Evolutionary conservation across 306 rosid genomes (phyloP).

Genomic region (Trifolium repens): DNA sequence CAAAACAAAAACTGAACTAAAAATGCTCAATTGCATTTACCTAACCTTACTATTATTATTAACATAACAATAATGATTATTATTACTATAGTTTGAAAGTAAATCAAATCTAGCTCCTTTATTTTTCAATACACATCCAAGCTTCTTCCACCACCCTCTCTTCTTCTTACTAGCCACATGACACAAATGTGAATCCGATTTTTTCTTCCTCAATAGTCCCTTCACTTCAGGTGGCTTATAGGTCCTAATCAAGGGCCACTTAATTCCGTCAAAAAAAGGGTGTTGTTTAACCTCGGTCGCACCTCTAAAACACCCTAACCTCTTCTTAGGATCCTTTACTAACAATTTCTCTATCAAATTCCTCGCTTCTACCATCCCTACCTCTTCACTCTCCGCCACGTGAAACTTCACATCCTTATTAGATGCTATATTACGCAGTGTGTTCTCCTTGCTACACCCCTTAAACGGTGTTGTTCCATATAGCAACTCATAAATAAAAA

Average conservation of each 20-base stretch:
- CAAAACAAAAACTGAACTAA: not conserved
- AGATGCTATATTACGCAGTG: slow-evolving; percentile 75
- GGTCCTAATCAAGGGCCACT: slow-evolving; percentile 81
- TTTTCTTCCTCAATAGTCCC: slow-evolving; percentile 55
- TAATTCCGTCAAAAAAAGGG: slow-evolving; percentile 78
- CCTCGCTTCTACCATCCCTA: slow-evolving; percentile 57
- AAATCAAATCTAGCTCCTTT: slow-evolving; percentile 39
- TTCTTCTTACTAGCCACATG: slow-evolving; percentile 43
- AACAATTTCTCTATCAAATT: slow-evolving; percentile 70
- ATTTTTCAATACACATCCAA: slow-evolving; percentile 42
- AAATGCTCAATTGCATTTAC: not conserved
- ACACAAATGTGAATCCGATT: slow-evolving; percentile 45
- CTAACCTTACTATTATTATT: slow-evolving; percentile 26
- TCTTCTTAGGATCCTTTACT: slow-evolving; percentile 65
- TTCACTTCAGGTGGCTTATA: slow-evolving; percentile 67
- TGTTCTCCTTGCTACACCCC: slow-evolving; percentile 72
- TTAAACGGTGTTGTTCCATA: slow-evolving; percentile 89
- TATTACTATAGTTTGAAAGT: slow-evolving; percentile 43
- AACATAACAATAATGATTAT: slow-evolving; percentile 52
- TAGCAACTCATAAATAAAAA: slow-evolving; percentile 66
- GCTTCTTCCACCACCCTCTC: slow-evolving; percentile 63
- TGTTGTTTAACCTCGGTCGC: slow-evolving; percentile 85
- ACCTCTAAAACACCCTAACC: slow-evolving; percentile 73
- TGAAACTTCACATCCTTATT: slow-evolving; percentile 55
- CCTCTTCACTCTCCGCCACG: slow-evolving; percentile 51